Percentiles rank a stretch among this genome's conserved stretches.
Conservation (phyloP, 371 early-diverging fungal species). For the Catenaria anguillulae region DNA sequence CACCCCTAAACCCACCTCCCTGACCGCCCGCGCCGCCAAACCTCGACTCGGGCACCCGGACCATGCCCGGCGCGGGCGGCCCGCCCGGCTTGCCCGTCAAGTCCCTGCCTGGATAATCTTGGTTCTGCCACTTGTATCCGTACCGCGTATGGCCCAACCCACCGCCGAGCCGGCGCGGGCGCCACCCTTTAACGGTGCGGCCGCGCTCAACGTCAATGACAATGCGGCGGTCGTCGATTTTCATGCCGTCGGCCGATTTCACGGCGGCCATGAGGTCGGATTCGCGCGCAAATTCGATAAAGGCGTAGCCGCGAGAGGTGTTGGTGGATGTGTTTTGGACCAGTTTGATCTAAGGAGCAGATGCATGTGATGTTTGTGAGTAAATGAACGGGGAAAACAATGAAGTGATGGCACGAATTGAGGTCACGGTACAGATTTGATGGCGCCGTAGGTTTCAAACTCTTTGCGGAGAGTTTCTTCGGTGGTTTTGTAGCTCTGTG, state of each 20-base stretch:
- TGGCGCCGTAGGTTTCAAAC: slow-evolving; percentile 71
- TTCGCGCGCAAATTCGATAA: slow-evolving; percentile 88
- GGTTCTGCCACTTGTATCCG: slow-evolving; percentile 42
- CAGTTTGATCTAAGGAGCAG: slow-evolving; percentile 31
- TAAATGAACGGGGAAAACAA: slow-evolving; percentile 9
- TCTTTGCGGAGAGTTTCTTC: slow-evolving; percentile 63
- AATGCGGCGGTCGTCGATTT: slow-evolving; percentile 66
- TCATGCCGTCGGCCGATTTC: slow-evolving; percentile 77
- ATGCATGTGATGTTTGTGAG: background rate
- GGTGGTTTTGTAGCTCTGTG: slow-evolving; percentile 52
- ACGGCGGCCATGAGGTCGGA: slow-evolving; percentile 80
- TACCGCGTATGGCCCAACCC: slow-evolving; percentile 75
- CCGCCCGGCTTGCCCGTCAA: slow-evolving; percentile 23
- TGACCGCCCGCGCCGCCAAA: slow-evolving; percentile 9
- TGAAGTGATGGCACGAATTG: too few relatives aligned
- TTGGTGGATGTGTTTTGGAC: slow-evolving; percentile 26
- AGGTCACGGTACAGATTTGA: slow-evolving; percentile 58
- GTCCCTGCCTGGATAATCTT: slow-evolving; percentile 30
- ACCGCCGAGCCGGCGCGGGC: slow-evolving; percentile 77
- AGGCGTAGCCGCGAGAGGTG: slow-evolving; percentile 80
- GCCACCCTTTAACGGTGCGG: slow-evolving; percentile 88
- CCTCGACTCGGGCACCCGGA: slow-evolving; percentile 22
- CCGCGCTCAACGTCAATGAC: slow-evolving; percentile 94
- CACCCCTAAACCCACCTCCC: slow-evolving; percentile 7
- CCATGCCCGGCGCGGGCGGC: slow-evolving; percentile 22